phyloP scores from a whole-genome alignment of 73 alveolate genomes.

The Paramecium caudatum region DNA sequence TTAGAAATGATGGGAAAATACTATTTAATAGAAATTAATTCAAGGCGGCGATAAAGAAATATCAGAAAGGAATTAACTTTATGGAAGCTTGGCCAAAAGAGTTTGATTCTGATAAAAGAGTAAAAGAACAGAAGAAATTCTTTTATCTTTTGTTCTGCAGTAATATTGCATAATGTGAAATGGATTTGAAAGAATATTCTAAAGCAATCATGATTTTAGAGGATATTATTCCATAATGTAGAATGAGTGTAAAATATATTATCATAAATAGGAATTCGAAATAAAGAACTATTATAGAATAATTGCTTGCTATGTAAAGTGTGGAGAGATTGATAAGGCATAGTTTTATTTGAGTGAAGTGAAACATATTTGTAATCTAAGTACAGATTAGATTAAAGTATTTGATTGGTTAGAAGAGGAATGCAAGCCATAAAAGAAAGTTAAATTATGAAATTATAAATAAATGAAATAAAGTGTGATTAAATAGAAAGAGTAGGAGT shows the following conservation, averaged over 20 bases:
- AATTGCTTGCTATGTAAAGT: background rate
- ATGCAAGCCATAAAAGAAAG: constrained; percentile 20
- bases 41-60: background rate
- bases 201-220: constrained; percentile 33
- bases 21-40: background rate
- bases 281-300: constrained; percentile 15
- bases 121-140: background rate
- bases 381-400: background rate
- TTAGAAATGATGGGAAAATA: background rate
- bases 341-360: background rate
- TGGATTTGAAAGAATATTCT: background rate
- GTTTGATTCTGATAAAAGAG: background rate
- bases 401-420: constrained; percentile 18
- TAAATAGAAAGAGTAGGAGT: background rate
- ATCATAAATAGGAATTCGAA: background rate
- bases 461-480: background rate
- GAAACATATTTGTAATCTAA: background rate
- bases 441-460: background rate
- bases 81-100: constrained; percentile 40
- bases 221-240: constrained; percentile 36
- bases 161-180: background rate
- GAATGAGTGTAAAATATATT: background rate
- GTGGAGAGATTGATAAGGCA: constrained; percentile 16
- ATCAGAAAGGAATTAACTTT: constrained; percentile 5
- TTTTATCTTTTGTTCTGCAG: background rate